phyloP scores from a whole-genome alignment of 495 filamentous ascomycete species.

The Penicillium malachiteum region DNA sequence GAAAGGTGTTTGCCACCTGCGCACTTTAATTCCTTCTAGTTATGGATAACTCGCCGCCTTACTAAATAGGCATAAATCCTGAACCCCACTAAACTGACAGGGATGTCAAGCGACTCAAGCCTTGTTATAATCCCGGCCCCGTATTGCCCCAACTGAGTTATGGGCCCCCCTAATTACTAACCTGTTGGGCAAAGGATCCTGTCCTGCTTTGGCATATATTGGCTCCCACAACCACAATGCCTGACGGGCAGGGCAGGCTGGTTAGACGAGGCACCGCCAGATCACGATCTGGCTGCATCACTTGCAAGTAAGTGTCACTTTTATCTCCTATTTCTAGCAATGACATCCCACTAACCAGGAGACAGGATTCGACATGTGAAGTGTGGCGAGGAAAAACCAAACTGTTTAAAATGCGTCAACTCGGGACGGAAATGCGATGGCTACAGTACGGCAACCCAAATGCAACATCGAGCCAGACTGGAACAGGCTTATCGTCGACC shows the following conservation, averaged over 20 bases:
- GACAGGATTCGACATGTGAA: constrained; percentile 51
- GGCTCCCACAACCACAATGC: not conserved
- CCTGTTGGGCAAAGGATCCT: too few species aligned
- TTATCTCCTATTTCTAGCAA: not conserved
- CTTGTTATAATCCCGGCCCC: not conserved
- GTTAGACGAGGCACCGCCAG: not conserved
- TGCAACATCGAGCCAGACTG: constrained; percentile 6
- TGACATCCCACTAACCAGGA: constrained; percentile 15
- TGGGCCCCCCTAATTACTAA: not conserved
- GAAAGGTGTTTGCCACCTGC: too few species aligned
- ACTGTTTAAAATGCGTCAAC: constrained; percentile 45
- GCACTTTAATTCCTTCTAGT: too few species aligned
- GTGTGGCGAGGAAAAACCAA: constrained; percentile 49
- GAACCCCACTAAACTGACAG: not conserved
- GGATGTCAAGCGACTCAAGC: not conserved
- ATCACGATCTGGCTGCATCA: constrained; percentile 2
- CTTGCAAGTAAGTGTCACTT: constrained; percentile 1
- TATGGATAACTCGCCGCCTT: too few species aligned
- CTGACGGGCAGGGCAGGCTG: not conserved
- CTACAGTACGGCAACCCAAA: constrained; percentile 8
- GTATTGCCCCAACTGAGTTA: not conserved
- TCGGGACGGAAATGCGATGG: constrained; percentile 49
- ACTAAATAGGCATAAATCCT: too few species aligned
- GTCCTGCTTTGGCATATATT: not conserved
- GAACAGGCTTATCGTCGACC: not conserved